Conservation (phyloP, 495 filamentous ascomycete genomes). For the Penicillium roqueforti region DNA sequence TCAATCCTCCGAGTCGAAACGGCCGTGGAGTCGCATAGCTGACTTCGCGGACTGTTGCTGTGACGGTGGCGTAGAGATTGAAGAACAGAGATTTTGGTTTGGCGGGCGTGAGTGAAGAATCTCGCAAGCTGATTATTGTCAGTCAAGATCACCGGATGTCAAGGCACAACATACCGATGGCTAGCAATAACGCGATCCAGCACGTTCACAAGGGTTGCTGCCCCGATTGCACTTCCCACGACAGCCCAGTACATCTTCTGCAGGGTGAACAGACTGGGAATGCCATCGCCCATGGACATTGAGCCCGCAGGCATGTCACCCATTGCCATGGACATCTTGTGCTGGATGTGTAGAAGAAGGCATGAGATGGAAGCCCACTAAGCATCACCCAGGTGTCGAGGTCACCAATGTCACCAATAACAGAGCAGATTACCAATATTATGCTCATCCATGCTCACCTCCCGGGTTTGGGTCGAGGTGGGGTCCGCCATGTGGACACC, state of each 20-base stretch:
- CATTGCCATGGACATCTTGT: conserved; percentile 28
- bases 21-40: conserved; percentile 58
- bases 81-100: conserved; percentile 58
- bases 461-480: background rate
- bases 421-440: conserved; percentile 14
- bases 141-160: background rate
- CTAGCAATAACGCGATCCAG: conserved; percentile 40
- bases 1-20: conserved; percentile 42
- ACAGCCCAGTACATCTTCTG: conserved; percentile 59
- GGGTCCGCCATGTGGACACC: background rate
- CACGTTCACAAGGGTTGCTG: conserved; percentile 48
- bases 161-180: conserved; percentile 42
- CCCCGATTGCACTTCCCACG: conserved; percentile 51
- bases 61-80: conserved; percentile 59
- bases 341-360: background rate
- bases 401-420: background rate
- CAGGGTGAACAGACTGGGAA: conserved; percentile 43
- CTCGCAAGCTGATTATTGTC: conserved; percentile 21
- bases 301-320: conserved; percentile 34
- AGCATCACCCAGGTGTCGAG: no score
- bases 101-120: conserved; percentile 49
- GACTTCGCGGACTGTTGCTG: conserved; percentile 63
- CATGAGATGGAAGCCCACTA: background rate
- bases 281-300: conserved; percentile 47
- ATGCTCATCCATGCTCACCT: conserved; percentile 11